A percentile compares a stretch with the other conserved stretches of the same genome.
phyloP scores from a whole-genome alignment of 2,329 filamentous ascomycete genomes.

The Colletotrichum kahawae region DNA sequence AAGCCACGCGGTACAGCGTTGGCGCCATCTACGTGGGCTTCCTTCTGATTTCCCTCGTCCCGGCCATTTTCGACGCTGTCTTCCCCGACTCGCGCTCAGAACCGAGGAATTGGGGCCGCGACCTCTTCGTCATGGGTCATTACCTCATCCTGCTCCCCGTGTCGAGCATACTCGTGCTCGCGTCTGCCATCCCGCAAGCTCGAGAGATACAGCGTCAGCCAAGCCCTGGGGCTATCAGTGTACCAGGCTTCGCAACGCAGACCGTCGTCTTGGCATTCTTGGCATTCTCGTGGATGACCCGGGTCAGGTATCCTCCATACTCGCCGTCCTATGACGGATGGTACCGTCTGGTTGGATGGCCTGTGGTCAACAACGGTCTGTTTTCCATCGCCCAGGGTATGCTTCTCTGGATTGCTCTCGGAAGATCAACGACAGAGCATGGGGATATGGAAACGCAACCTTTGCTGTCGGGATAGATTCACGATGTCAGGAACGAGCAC shows the following conservation, averaged over 20 bases:
- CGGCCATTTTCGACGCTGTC: not conserved
- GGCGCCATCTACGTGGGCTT: not conserved
- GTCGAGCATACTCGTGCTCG: not conserved
- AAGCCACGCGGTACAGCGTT: not conserved
- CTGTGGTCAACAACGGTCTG: not conserved
- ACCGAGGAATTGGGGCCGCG: not conserved
- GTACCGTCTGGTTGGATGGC: conserved; percentile 9
- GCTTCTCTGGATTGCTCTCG: not conserved
- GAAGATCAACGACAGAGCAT: not conserved
- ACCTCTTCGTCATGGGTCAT: not conserved
- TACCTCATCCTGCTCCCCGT: not conserved
- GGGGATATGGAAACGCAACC: not conserved
- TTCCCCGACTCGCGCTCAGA: not conserved
- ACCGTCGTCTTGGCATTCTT: not conserved
- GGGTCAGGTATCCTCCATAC: not conserved
- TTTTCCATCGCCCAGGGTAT: not conserved
- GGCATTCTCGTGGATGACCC: not conserved
- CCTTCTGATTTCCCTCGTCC: not conserved
- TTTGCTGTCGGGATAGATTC: not conserved
- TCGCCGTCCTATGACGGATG: not conserved
- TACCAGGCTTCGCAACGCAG: not conserved
- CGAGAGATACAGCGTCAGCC: not conserved
- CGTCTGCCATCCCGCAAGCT: not conserved
- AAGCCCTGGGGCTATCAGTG: not conserved
- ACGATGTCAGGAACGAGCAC: not conserved